phyloP scores from a whole-genome alignment of 495 filamentous ascomycete species.

The Aspergillus diversus region DNA sequence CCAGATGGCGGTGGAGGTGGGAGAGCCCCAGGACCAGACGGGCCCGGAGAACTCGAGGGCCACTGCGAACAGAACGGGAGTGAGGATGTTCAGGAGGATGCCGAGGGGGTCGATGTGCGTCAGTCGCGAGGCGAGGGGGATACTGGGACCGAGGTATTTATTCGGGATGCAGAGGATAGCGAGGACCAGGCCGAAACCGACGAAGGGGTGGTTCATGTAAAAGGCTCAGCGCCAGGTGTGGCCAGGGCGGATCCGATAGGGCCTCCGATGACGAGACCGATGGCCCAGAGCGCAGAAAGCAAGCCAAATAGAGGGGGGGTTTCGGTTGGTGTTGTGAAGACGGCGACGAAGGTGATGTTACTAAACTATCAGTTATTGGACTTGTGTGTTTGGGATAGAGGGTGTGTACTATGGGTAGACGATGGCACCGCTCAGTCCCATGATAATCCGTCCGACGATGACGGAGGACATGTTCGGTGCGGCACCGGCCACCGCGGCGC shows the following conservation, averaged over 20 bases:
- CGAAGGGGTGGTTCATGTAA: slow-evolving; percentile 64
- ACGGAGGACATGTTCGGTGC: slow-evolving; percentile 34
- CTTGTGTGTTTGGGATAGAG: neutral
- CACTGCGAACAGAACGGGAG: slow-evolving; percentile 24
- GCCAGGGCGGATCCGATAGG: slow-evolving; percentile 62
- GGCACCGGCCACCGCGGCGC: slow-evolving; percentile 36
- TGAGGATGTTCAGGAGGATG: slow-evolving; percentile 24
- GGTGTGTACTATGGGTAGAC: slow-evolving; percentile 47
- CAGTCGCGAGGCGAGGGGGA: slow-evolving; percentile 12
- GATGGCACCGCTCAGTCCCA: slow-evolving; percentile 46
- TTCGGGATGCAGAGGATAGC: slow-evolving; percentile 54
- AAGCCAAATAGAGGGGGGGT: slow-evolving; percentile 48
- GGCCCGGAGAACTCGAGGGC: slow-evolving; percentile 37
- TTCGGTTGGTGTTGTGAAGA: slow-evolving; percentile 45
- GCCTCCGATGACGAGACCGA: slow-evolving; percentile 50
- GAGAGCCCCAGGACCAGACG: slow-evolving; percentile 53
- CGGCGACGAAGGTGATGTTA: slow-evolving; percentile 45
- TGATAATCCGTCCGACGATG: slow-evolving; percentile 39
- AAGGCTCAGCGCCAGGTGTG: slow-evolving; percentile 65
- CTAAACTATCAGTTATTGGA: neutral
- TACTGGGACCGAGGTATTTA: slow-evolving; percentile 20
- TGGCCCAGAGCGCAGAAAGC: slow-evolving; percentile 41
- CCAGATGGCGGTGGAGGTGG: slow-evolving; percentile 53
- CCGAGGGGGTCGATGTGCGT: slow-evolving; percentile 26
- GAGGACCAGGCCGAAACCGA: slow-evolving; percentile 47